Conservation (phyloP, 768 basidiomycete genomes). For the Trametes cubensis region DNA sequence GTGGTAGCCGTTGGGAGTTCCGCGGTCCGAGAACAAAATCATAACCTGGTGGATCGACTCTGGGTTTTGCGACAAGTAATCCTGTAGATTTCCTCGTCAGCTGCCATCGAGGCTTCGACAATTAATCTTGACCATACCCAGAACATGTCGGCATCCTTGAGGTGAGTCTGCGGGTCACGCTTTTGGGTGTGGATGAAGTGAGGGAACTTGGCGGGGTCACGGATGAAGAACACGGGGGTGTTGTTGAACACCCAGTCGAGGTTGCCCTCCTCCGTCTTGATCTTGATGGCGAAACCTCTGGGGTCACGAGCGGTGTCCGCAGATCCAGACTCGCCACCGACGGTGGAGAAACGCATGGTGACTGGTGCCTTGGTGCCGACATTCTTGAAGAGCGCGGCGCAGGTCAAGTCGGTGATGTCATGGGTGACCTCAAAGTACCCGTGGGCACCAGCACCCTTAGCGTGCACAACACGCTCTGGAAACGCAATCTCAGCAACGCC, state of each 20-base stretch:
- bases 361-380: constrained; percentile 69
- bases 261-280: constrained; percentile 90
- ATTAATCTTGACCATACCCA: constrained; percentile 51
- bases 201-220: constrained; percentile 86
- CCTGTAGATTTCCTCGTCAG: constrained; percentile 52
- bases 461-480: constrained; percentile 86
- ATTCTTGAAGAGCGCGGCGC: constrained; percentile 64
- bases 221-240: constrained; percentile 90
- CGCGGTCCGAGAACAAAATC: constrained; percentile 94
- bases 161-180: constrained; percentile 87
- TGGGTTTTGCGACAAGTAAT: constrained; percentile 86
- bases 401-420: constrained; percentile 80
- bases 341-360: constrained; percentile 92
- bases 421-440: constrained; percentile 92
- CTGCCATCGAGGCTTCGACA: constrained; percentile 31
- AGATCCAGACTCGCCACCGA: constrained; percentile 85
- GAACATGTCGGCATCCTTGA: constrained; percentile 86
- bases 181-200: constrained; percentile 96
- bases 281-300: constrained; percentile 84
- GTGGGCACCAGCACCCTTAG: constrained; percentile 91
- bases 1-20: constrained; percentile 89
- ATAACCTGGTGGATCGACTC: constrained; percentile 88
- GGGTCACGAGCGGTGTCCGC: constrained; percentile 94
- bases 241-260: constrained; percentile 93
- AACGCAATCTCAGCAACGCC: neutral